Percentiles rank a stretch among this genome's conserved stretches.
Conservation (phyloP, 1,139 yeast species). For the Protomyces pachydermus region DNA sequence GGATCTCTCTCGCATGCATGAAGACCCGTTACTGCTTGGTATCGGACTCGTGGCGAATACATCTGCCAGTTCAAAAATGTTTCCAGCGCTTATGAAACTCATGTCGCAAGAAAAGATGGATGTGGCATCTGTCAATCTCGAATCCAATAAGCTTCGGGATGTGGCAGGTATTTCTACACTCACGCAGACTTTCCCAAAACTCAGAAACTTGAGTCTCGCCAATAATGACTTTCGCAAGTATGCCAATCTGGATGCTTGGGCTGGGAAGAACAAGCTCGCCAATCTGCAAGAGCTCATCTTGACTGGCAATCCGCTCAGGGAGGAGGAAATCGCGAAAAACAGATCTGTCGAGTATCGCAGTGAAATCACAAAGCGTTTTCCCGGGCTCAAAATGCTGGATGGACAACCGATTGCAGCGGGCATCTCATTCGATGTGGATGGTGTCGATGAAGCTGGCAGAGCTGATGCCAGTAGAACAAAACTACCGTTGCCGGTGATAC, state of each 20-base stretch:
- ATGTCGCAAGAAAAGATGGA: conserved; percentile 49
- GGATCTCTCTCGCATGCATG: conserved; percentile 62
- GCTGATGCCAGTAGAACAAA: conserved; percentile 38
- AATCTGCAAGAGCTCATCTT: conserved; percentile 69
- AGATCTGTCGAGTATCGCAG: conserved; percentile 50
- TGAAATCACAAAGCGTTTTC: conserved; percentile 68
- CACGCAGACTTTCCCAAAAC: conserved; percentile 66
- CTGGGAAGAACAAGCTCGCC: conserved; percentile 58
- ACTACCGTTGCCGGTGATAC: conserved; percentile 48
- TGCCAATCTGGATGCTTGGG: conserved; percentile 65
- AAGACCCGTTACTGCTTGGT: conserved; percentile 57
- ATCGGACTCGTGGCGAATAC: conserved; percentile 64
- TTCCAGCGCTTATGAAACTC: conserved; percentile 84
- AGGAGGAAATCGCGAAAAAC: conserved; percentile 34
- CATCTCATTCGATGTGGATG: conserved; percentile 41
- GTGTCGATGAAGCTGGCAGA: conserved; percentile 7
- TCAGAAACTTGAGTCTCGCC: conserved; percentile 73
- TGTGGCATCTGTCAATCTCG: conserved; percentile 71
- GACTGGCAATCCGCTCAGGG: conserved; percentile 65
- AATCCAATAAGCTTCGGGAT: conserved; percentile 64
- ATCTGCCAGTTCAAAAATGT: conserved; percentile 52
- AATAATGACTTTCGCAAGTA: conserved; percentile 62
- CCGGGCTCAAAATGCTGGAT: conserved; percentile 71
- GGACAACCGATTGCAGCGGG: conserved; percentile 67
- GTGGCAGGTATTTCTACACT: conserved; percentile 59